These are phyloP conservation scores for Sporothrix protearum DNA, from an alignment of 2,329 filamentous ascomycete species.

Conservation along the genomic window DNA sequence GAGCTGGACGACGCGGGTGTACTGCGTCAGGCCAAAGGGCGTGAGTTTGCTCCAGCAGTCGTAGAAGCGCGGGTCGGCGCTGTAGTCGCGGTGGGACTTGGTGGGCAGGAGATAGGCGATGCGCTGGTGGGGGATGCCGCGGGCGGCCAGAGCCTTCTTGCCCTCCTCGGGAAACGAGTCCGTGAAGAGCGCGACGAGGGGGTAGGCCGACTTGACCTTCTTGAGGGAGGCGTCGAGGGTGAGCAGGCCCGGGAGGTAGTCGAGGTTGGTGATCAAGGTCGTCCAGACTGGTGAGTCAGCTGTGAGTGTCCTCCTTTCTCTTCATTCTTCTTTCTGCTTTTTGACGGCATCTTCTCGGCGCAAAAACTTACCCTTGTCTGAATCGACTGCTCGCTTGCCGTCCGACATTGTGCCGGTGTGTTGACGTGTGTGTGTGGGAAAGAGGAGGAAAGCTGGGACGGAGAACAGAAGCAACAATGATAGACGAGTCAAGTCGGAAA, in stretches of 20 bases:
- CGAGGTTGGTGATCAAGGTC: constrained; percentile 77
- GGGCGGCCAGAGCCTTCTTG: constrained; percentile 63
- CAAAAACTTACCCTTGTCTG: constrained; percentile 32
- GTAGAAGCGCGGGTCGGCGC: constrained; percentile 77
- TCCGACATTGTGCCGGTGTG: constrained; percentile 32
- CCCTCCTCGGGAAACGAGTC: constrained; percentile 67
- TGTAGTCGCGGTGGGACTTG: constrained; percentile 60
- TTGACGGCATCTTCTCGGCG: neutral
- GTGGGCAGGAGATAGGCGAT: constrained; percentile 71
- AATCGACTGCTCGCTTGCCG: constrained; percentile 35
- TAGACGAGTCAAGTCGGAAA: neutral
- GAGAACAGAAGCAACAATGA: neutral
- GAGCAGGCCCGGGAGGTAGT: constrained; percentile 77
- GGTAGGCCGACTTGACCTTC: constrained; percentile 62
- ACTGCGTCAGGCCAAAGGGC: constrained; percentile 72
- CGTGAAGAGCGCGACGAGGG: constrained; percentile 79
- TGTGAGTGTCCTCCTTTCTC: neutral
- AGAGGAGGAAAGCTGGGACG: neutral
- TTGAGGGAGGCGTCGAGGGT: constrained; percentile 76
- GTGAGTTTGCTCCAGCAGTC: constrained; percentile 88
- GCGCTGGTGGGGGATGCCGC: constrained; percentile 65
- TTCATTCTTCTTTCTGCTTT: neutral
- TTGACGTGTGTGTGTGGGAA: neutral
- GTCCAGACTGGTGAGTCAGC: constrained; percentile 63
- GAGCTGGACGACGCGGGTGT: constrained; percentile 74